Conservation (phyloP, 768 basidiomycete species). For the Daedaleopsis nitida region DNA sequence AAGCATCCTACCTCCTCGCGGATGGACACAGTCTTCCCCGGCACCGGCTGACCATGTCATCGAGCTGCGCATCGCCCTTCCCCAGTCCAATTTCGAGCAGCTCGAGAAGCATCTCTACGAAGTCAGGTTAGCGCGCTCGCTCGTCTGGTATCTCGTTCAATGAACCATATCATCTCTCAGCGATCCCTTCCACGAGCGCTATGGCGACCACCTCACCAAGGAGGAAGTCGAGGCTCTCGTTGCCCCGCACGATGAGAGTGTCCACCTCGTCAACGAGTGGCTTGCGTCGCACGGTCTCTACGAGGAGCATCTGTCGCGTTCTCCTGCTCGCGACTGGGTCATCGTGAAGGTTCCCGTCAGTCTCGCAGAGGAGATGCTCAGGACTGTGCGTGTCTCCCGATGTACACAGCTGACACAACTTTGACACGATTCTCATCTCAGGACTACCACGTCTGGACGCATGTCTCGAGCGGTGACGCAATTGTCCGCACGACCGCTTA, state of each 20-base stretch:
- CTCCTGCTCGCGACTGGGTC: slow-evolving; percentile 73
- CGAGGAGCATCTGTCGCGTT: slow-evolving; percentile 50
- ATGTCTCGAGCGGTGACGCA: slow-evolving; percentile 51
- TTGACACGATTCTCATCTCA: no score
- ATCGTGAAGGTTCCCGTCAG: slow-evolving; percentile 57
- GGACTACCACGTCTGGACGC: slow-evolving; percentile 67
- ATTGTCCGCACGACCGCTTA: slow-evolving; percentile 68
- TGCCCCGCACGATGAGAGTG: slow-evolving; percentile 54
- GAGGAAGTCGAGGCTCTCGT: slow-evolving; percentile 65
- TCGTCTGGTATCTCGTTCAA: no score
- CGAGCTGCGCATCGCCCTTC: slow-evolving; percentile 57
- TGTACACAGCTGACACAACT: no score
- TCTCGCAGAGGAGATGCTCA: slow-evolving; percentile 69
- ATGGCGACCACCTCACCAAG: slow-evolving; percentile 53
- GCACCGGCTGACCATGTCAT: slow-evolving; percentile 51
- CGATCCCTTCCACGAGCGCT: slow-evolving; percentile 33
- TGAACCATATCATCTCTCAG: slow-evolving; percentile 5
- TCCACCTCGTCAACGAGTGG: slow-evolving; percentile 63
- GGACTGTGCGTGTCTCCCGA: slow-evolving; percentile 62
- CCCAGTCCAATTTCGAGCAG: slow-evolving; percentile 52
- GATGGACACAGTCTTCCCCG: slow-evolving; percentile 48
- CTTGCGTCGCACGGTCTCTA: slow-evolving; percentile 54
- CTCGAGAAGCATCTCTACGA: slow-evolving; percentile 56
- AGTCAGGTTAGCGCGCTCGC: slow-evolving; percentile 38
- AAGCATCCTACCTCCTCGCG: slow-evolving; percentile 43